Percentiles rank a stretch among this genome's conserved stretches.
Conservation (phyloP, 2,329 filamentous ascomycete genomes). For the Ophiostoma populinum region DNA sequence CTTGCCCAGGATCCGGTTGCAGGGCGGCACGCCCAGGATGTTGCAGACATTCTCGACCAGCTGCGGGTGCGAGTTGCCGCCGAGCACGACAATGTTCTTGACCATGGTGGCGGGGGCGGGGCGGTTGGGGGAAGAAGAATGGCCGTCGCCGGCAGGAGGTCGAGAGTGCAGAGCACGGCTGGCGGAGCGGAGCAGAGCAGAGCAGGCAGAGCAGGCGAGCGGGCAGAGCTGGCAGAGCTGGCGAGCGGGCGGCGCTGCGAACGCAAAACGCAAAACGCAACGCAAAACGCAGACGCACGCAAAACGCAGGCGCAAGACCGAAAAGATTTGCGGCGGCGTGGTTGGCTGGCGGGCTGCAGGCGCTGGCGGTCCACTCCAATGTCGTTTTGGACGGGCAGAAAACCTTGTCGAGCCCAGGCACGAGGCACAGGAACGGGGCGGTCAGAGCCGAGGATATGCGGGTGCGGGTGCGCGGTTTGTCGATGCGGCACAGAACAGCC, state of each 20-base stretch:
- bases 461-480: no score
- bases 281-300: no score
- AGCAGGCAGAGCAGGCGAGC: no score
- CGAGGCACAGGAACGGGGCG: conserved; percentile 7
- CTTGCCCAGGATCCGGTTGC: conserved; percentile 71
- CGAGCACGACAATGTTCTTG: conserved; percentile 84
- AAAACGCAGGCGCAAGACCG: no score
- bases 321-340: no score
- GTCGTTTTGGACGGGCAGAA: conserved; percentile 9
- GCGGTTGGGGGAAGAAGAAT: not conserved
- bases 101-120: conserved; percentile 49
- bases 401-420: no score
- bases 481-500: no score
- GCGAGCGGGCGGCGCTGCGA: no score
- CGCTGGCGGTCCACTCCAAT: conserved; percentile 8
- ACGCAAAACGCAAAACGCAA: no score
- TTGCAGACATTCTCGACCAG: conserved; percentile 78
- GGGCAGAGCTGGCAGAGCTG: no score
- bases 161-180: not conserved
- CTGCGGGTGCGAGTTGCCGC: conserved; percentile 80
- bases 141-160: not conserved
- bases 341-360: conserved; percentile 4
- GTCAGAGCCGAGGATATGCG: conserved; percentile 12
- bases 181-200: not conserved
- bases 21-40: conserved; percentile 70